phyloP scores from a whole-genome alignment of 2,329 filamentous ascomycete species.

The Grosmannia huntii region DNA sequence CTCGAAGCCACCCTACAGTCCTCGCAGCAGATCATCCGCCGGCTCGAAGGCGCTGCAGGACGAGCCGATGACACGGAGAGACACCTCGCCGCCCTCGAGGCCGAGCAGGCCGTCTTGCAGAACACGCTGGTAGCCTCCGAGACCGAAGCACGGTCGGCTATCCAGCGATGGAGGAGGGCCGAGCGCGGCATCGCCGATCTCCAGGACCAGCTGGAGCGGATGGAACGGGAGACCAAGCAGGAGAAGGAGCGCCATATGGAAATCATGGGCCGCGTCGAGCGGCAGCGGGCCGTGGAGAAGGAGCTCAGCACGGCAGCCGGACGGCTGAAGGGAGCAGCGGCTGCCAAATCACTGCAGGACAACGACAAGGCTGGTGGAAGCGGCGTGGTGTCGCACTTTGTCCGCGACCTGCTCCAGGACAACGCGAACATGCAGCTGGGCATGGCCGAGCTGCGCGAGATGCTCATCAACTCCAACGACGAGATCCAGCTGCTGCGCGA shows the following conservation, averaged over 20 bases:
- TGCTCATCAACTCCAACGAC: constrained; percentile 84
- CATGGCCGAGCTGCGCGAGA: constrained; percentile 79
- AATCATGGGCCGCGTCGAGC: constrained; percentile 70
- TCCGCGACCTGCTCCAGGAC: constrained; percentile 88
- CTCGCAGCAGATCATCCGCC: constrained; percentile 64
- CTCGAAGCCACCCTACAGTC: constrained; percentile 66
- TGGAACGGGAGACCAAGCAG: constrained; percentile 70
- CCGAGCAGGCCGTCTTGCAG: constrained; percentile 65
- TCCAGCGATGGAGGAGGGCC: constrained; percentile 74
- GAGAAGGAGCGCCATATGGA: constrained; percentile 75
- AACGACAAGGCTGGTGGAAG: constrained; percentile 18
- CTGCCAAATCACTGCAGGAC: constrained; percentile 49
- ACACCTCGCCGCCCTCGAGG: constrained; percentile 66
- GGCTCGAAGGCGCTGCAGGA: constrained; percentile 58
- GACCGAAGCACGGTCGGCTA: constrained; percentile 64
- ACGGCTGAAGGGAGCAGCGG: constrained; percentile 69
- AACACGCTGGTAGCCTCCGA: constrained; percentile 52
- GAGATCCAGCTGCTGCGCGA: constrained; percentile 82
- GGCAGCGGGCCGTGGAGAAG: constrained; percentile 67
- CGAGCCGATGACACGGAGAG: constrained; percentile 69
- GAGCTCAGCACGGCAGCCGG: constrained; percentile 71
- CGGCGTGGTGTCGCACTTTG: constrained; percentile 84
- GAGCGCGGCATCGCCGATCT: constrained; percentile 67
- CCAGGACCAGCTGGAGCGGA: constrained; percentile 76
- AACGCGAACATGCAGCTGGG: constrained; percentile 89